Evolutionary conservation across 169 alveolate species (phyloP), one percentile per base, ranked within the genome.

Genomic region (Eimeria necatrix): DNA sequence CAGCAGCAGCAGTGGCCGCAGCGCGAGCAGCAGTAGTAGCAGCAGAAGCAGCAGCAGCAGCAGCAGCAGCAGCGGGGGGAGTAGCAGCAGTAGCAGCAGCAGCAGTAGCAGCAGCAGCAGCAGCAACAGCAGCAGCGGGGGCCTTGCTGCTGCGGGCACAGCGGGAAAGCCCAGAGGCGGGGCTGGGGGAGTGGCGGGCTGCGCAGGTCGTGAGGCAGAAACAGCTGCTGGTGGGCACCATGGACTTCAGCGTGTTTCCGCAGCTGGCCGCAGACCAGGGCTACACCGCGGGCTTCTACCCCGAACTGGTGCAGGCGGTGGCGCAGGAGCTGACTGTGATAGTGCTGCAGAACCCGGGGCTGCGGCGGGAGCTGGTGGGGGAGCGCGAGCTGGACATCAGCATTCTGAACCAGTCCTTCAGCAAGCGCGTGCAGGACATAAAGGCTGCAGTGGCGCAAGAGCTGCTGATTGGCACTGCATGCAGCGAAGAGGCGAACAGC

Each of bases 341-440:
- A 1, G 91, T 68, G n/a, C 48, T 84, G 91, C 91, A 84, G 60
- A 84, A 84, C 59, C 78, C 91, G 5, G 91, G 91, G 48, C 78
- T 84, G 52, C 91, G 91, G 16, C 78, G 59, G 18, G 91, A 84
- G 91, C 49, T 84, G 60, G 91, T 84, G 78, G 91, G 91, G n/a
- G 91, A 84, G 12, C 76, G 91, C 10, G 71, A 53, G 22, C 46
- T 84, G 91, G 48, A 84, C 32, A 84, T 84, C 76, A 16, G 78
- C 91, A 84, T 84, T 32, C 91, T 84, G 4, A 76, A 84, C 16
- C 91, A 84, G 91, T 26, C 91, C 61, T 84, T 84, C 59, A 53
- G 78, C 91, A 84, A 84, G 51, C 91, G 91, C 48, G 18, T 84
- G 41, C 78, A 84, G 2, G 91, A 84, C 46, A 68, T 84, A 41